phyloP scores from a whole-genome alignment of 768 basidiomycete species.

The Pulveroboletus ravenelii region DNA sequence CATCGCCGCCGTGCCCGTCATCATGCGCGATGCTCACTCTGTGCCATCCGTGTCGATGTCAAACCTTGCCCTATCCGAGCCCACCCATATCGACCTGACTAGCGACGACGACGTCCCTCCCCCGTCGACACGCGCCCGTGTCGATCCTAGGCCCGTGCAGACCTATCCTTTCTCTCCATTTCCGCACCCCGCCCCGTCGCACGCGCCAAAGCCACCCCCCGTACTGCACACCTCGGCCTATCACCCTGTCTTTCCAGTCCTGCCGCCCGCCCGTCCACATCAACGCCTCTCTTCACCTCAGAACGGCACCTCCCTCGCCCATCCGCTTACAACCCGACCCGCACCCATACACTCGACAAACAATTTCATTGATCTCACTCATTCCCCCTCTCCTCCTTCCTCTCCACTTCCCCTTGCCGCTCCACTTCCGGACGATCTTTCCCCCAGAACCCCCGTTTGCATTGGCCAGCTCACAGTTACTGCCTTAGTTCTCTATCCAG shows the following conservation, averaged over 20 bases:
- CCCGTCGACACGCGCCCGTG: conserved; percentile 27
- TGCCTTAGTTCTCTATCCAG: conserved; percentile 81
- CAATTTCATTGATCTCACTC: conserved; percentile 74
- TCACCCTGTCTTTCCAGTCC: conserved; percentile 50
- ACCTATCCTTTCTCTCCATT: conserved; percentile 21
- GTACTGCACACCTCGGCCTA: conserved; percentile 30
- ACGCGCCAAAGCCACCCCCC: conserved; percentile 23
- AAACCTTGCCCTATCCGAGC: conserved; percentile 35
- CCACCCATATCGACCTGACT: conserved; percentile 67
- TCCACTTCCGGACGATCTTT: conserved; percentile 51
- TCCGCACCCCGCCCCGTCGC: conserved; percentile 21
- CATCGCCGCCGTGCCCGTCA: conserved; percentile 4
- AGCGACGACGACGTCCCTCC: conserved; percentile 56
- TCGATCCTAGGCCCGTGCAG: conserved; percentile 38
- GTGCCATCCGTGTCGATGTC: conserved; percentile 33
- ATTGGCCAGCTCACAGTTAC: conserved; percentile 82
- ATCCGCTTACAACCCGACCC: conserved; percentile 17
- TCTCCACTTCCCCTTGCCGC: conserved; percentile 29
- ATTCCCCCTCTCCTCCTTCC: conserved; percentile 53
- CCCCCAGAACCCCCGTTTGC: conserved; percentile 81
- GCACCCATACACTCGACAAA: conserved; percentile 29
- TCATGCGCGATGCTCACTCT: conserved; percentile 28
- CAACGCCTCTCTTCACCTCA: conserved; percentile 22
- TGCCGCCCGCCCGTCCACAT: conserved; percentile 27
- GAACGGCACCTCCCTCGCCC: conserved; percentile 21